Base-by-base conservation (phyloP, 2,329 filamentous ascomycete species). In the Phaeoacremonium minimum region DNA sequence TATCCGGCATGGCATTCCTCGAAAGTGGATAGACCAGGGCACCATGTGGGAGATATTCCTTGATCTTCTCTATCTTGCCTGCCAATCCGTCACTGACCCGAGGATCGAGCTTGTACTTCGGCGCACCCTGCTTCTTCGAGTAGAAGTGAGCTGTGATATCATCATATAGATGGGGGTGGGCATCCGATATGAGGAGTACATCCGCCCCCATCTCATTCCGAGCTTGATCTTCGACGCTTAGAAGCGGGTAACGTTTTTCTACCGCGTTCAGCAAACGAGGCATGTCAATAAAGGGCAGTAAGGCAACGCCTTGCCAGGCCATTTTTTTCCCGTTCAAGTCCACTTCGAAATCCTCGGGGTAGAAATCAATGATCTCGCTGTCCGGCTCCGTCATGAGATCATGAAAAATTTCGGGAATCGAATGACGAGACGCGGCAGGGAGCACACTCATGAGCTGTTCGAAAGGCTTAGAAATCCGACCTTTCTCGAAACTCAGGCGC, bases 261-360 rank as follows among this genome's bases (percentile, higher is more conserved):
- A 97, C 91, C 7, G 91, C 91, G 14, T 75, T 72, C 7, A 98
- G 69, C 14, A 98, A 68, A 36, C 90, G 81, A 35, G 83, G 80
- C 72, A 95, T 93, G 51, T 98, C 90, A 51, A 98, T 98, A 59
- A 97, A 98, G 0, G 93, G 93, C 20, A 98, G 73, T 15, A 98
- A 69, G 4, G 88, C 89, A 36, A 98, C 85, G 45, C 93, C 93
- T 59, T 97, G 91, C 93, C 94, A 98, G 1, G 89, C 88, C 65
- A 96, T 94, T 58, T 97, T 98, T 69, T 97, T 97, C 37, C 93
- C 93, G 48, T 98, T 98, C 29, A 97, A 66, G 59, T 98, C 93
- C 36, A 97, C 77, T 13, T 85, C 80, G 50, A 98, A 98, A 16
- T 95, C 87, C 53, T 90, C 85, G 0, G 94, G 94, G 52, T 98